A percentile compares a stretch with the other conserved stretches of the same genome.
These are phyloP conservation scores for Aspergillus thermomutatus DNA, from an alignment of 2,329 filamentous ascomycete species.

Conservation along the genomic window DNA sequence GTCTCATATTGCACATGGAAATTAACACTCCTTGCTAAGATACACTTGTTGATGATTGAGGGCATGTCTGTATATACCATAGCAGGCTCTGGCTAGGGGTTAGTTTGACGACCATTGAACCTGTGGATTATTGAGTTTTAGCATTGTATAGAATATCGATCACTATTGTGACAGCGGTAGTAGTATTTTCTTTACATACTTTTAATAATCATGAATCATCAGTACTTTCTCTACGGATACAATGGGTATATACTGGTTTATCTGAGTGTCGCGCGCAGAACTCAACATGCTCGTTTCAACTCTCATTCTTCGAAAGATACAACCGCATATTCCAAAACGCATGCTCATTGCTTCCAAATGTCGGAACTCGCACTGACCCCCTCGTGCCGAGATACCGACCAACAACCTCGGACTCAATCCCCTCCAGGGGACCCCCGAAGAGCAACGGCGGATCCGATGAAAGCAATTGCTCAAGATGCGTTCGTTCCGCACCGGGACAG, in stretches of 20 bases:
- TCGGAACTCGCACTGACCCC: constrained; percentile 24
- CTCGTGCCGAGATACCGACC: constrained; percentile 16
- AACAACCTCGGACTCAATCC: constrained; percentile 23
- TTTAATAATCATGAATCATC: background rate
- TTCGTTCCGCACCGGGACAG: constrained; percentile 56
- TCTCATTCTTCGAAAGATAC: constrained; percentile 23
- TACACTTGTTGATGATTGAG: background rate
- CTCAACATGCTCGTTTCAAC: background rate
- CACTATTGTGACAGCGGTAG: background rate
- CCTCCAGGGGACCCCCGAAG: constrained; percentile 51
- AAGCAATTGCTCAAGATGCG: constrained; percentile 52
- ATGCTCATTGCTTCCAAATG: constrained; percentile 31
- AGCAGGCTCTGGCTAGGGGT: background rate
- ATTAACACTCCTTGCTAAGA: background rate
- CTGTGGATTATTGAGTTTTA: background rate
- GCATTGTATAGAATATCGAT: background rate
- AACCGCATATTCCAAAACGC: constrained; percentile 39
- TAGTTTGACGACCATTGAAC: background rate
- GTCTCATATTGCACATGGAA: background rate
- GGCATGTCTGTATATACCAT: background rate
- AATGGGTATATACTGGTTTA: background rate
- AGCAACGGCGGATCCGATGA: constrained; percentile 50
- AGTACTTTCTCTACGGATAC: background rate
- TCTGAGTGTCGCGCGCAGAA: background rate
- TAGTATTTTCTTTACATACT: background rate